These are phyloP conservation scores for Rhododendron williamsianum DNA, from an alignment of 148 eudicot species.

Conservation along the genomic window DNA sequence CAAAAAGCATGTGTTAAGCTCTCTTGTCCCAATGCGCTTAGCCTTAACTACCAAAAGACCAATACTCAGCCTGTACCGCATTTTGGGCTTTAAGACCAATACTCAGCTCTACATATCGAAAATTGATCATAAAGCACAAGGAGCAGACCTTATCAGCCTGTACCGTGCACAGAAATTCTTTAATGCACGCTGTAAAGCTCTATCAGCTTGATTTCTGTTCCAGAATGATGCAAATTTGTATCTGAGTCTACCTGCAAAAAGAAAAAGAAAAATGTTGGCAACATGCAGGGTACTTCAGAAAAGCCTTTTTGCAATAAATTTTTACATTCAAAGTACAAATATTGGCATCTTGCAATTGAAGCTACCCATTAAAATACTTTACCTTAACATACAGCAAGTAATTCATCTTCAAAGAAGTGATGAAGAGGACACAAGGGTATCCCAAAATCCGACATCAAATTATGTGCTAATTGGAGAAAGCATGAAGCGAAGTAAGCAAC, in stretches of 20 bases:
- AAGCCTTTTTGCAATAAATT: neutral
- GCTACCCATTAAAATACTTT: neutral
- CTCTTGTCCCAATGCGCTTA: neutral
- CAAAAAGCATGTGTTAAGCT: neutral
- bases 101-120: neutral
- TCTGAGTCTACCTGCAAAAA: slow-evolving; percentile 79
- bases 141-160: slow-evolving; percentile 80
- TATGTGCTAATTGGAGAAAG: neutral
- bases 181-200: slow-evolving; percentile 60
- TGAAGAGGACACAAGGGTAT: neutral
- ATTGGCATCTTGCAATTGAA: neutral
- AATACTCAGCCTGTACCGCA: neutral
- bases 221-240: slow-evolving; percentile 97
- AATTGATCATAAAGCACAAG: slow-evolving; percentile 1
- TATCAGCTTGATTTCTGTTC: slow-evolving; percentile 80
- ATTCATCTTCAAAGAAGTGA: neutral
- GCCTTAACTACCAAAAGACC: neutral
- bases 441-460: neutral
- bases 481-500: neutral
- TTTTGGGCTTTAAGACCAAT: neutral
- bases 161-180: slow-evolving; percentile 49
- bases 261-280: neutral
- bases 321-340: neutral
- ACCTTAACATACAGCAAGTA: neutral
- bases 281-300: neutral